A percentile compares a stretch with the other conserved stretches of the same genome.
These are phyloP conservation scores for Blastomyces silverae DNA, from an alignment of 2,329 filamentous ascomycete genomes.

Conservation along the genomic window DNA sequence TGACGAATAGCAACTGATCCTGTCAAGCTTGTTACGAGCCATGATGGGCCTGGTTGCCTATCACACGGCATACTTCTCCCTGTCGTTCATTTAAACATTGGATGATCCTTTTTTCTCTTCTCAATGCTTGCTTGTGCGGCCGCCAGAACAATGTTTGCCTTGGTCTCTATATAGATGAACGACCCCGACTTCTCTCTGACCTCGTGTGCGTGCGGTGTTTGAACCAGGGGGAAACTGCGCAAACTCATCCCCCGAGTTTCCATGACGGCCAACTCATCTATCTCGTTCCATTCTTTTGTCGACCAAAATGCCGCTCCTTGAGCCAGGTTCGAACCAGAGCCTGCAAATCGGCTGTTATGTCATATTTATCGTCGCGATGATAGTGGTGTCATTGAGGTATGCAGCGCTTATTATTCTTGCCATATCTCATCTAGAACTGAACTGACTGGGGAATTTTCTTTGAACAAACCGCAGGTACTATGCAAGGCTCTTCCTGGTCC, in stretches of 20 bases:
- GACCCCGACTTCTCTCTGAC: not conserved
- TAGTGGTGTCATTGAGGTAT: not conserved
- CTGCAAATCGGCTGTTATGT: conserved; percentile 1
- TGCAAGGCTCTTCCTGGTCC: not conserved
- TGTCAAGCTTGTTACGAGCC: too few species aligned
- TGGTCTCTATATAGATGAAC: not conserved
- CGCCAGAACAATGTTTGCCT: too few species aligned
- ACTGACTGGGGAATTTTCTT: not conserved
- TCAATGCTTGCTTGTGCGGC: too few species aligned
- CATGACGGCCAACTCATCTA: not conserved
- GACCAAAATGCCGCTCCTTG: not conserved
- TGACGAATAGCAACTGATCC: too few species aligned
- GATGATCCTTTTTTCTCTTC: too few species aligned
- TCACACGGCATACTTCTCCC: too few species aligned
- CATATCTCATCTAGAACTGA: not conserved
- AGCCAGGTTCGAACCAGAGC: not conserved
- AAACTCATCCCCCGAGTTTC: not conserved
- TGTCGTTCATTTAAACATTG: too few species aligned
- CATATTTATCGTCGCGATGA: not conserved
- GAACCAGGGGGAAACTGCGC: not conserved
- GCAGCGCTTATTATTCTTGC: not conserved
- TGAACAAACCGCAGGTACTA: not conserved
- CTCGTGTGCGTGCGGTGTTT: not conserved
- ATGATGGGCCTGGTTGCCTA: too few species aligned
- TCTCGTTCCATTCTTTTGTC: not conserved